A percentile compares a stretch with the other conserved stretches of the same genome.
phyloP scores from a whole-genome alignment of 495 filamentous ascomycete genomes.

The Hyaloscypha finlandica region DNA sequence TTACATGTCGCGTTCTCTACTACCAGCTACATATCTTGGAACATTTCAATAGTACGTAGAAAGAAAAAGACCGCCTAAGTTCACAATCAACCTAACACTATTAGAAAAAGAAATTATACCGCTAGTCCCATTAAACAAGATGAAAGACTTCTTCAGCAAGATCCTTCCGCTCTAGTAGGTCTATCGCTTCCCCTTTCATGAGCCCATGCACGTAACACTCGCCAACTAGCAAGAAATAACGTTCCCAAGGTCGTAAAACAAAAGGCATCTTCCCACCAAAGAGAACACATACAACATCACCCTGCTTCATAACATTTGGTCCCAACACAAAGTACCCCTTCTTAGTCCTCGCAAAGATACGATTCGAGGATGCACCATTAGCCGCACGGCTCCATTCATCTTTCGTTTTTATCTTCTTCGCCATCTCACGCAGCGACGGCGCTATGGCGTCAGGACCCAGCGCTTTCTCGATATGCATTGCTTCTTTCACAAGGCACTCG shows the following conservation, averaged over 20 bases:
- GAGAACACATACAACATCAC: constrained; percentile 36
- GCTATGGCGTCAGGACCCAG: constrained; percentile 18
- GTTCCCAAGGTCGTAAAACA: constrained; percentile 25
- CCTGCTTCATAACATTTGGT: constrained; percentile 27
- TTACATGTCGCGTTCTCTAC: constrained; percentile 17
- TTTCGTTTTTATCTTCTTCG: constrained; percentile 11
- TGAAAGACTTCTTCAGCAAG: constrained; percentile 14
- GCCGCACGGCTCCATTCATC: constrained; percentile 32
- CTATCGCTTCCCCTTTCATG: constrained; percentile 32
- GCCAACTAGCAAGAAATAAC: constrained; percentile 30
- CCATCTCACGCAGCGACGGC: constrained; percentile 15
- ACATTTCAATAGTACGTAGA: constrained; percentile 20
- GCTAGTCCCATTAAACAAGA: constrained; percentile 18
- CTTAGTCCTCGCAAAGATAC: constrained; percentile 27
- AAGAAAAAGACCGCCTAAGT: constrained; percentile 19
- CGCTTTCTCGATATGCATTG: constrained; percentile 7
- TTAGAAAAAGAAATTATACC: constrained; percentile 17
- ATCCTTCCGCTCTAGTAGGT: constrained; percentile 7
- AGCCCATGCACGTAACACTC: no score
- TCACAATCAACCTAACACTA: constrained; percentile 15
- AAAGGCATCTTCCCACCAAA: constrained; percentile 36
- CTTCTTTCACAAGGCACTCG: constrained; percentile 19
- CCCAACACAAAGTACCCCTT: constrained; percentile 30
- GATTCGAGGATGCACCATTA: constrained; percentile 24
- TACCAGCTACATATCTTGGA: constrained; percentile 18